Conservation (phyloP, 495 filamentous ascomycete genomes). For the Chaetomium tenue region DNA sequence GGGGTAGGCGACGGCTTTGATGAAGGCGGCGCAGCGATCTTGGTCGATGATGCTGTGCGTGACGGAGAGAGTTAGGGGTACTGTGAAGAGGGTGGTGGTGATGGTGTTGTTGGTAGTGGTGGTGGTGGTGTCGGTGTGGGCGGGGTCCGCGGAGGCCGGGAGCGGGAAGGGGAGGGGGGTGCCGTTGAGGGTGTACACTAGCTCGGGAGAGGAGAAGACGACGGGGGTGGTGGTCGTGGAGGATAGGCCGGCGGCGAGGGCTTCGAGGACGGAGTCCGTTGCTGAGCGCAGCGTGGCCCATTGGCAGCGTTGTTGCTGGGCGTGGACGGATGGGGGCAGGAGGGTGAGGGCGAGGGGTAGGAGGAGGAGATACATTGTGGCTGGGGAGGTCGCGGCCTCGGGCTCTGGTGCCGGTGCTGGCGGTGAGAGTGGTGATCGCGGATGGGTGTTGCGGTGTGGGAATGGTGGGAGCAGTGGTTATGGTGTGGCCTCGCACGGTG, state of each 20-base stretch:
- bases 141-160: too few species aligned
- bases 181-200: background rate
- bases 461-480: background rate
- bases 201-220: background rate
- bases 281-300: background rate
- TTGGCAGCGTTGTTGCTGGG: slow-evolving; percentile 4
- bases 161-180: background rate
- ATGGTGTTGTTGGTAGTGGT: too few species aligned
- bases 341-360: background rate
- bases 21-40: background rate
- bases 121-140: too few species aligned
- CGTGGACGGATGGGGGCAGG: background rate
- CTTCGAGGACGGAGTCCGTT: background rate
- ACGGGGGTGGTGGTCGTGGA: too few species aligned
- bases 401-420: background rate
- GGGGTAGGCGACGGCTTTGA: background rate
- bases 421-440: background rate
- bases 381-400: background rate
- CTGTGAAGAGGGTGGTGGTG: background rate
- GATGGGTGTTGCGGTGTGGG: background rate
- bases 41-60: background rate
- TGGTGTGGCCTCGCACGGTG: background rate
- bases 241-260: background rate
- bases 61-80: background rate
- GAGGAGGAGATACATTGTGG: background rate